Evolutionary conservation across 2,329 filamentous ascomycete species (phyloP).

Genomic region (Aspergillus pseudotamarii): DNA sequence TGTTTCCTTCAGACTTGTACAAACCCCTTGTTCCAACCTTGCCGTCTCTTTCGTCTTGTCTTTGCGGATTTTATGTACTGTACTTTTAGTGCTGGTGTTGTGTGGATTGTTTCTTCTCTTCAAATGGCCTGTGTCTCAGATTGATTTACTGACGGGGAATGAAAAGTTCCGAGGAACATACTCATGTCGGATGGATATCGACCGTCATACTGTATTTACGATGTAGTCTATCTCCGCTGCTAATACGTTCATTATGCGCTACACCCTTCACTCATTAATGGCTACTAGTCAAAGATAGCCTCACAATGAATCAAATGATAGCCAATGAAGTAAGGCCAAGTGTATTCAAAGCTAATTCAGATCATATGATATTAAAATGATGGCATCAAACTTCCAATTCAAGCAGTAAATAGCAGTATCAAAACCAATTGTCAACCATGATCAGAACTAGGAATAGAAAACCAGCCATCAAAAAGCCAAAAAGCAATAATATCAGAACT

Average conservation of each 20-base stretch:
- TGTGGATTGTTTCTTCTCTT: background rate
- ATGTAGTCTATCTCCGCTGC: background rate
- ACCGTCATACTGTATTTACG: background rate
- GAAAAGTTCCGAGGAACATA: too few relatives aligned
- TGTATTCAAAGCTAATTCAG: background rate
- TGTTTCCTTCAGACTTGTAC: background rate
- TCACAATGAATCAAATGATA: background rate
- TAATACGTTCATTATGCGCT: background rate
- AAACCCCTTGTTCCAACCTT: background rate
- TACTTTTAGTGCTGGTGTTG: background rate
- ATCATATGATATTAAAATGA: background rate
- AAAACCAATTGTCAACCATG: background rate
- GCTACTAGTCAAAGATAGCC: background rate
- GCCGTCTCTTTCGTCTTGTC: background rate
- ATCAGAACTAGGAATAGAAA: background rate
- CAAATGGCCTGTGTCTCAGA: background rate
- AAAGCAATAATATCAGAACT: background rate
- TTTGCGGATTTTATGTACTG: background rate
- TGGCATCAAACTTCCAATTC: background rate
- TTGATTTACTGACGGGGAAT: background rate
- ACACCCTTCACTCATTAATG: background rate
- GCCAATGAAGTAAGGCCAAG: background rate
- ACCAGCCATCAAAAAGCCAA: background rate
- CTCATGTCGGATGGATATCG: background rate
- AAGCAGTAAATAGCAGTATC: background rate